Base-by-base conservation (phyloP, 2,329 filamentous ascomycete genomes). In the Scytalidium sp. region DNA sequence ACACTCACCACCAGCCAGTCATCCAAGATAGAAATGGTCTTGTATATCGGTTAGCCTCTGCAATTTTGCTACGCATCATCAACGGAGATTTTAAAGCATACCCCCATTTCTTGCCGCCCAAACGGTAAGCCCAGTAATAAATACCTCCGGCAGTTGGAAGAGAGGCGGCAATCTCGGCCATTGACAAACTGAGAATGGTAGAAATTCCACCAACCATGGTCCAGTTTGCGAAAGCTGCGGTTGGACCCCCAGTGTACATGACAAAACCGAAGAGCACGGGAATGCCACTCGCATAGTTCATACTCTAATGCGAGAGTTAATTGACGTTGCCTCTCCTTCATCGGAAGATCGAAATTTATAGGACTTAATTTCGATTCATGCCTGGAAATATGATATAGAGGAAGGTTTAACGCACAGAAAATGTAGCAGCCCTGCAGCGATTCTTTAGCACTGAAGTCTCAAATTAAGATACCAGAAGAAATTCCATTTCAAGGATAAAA, bases 261-360 rank as follows among this genome's bases (percentile, higher is more conserved):
- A 66, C 60, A 49, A 56, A 71, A 9, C 67, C 66, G 36, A 71
- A 71, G 0, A 71, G 57, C 3, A 71, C 67, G 7, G 67, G 67
- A 17, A 71, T 68, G n/a, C 68, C 68, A 21, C 55, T 61, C 22
- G 67, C 60, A 49, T 69, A 67, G 53, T 71, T 71, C 66, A 70
- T 71, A n/a, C 32, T 36, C 32, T 36, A 15, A n/a, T 36, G 17
- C 17, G 15, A 36, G 11, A 36, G 32, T 36, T n/a, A 36, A 36
- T 4, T 5, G 8, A 36, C 13, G 32, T 5, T 36, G 13, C 32
- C 17, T 36, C 17, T 5, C 13, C 32, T 36, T n/a, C 13, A 4
- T 36, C 17, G 25, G 13, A 27, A 13, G 25, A 13, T 7, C 7
- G 25, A n/a, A n/a, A n/a, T n/a, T n/a, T n/a, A n/a, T n/a, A 27